Conservation (phyloP, 768 basidiomycete species). For the Amanita brunnescens region DNA sequence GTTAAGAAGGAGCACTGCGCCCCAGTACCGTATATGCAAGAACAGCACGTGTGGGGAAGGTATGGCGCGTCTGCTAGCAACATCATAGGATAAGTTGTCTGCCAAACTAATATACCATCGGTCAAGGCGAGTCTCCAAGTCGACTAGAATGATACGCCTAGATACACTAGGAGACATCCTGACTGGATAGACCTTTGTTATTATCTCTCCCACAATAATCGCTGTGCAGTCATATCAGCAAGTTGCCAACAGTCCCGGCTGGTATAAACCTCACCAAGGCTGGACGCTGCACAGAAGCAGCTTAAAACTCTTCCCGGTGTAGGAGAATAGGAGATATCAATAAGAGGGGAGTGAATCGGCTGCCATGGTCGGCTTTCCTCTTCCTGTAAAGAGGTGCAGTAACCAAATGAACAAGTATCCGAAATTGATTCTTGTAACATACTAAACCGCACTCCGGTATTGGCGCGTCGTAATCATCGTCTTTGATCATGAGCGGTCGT, state of each 20-base stretch:
- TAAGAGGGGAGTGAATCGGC: slow-evolving; percentile 29
- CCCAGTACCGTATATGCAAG: slow-evolving; percentile 71
- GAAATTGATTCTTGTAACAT: slow-evolving; percentile 7
- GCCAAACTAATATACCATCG: slow-evolving; percentile 70
- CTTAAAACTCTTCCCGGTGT: slow-evolving; percentile 41
- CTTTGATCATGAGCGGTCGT: slow-evolving; percentile 59
- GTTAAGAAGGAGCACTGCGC: slow-evolving; percentile 62
- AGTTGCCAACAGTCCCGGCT: neutral
- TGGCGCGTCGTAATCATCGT: slow-evolving; percentile 62
- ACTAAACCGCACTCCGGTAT: slow-evolving; percentile 51
- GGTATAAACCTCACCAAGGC: slow-evolving; percentile 39
- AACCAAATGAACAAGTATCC: neutral
- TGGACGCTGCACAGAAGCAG: slow-evolving; percentile 46
- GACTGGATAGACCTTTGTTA: slow-evolving; percentile 65
- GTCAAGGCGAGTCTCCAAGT: slow-evolving; percentile 59
- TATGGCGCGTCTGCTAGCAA: slow-evolving; percentile 38
- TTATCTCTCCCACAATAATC: slow-evolving; percentile 56
- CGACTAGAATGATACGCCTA: slow-evolving; percentile 39
- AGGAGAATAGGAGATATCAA: slow-evolving; percentile 35
- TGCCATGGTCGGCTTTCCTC: slow-evolving; percentile 53
- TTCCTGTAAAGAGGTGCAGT: slow-evolving; percentile 41
- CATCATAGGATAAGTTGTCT: slow-evolving; percentile 51
- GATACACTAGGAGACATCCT: slow-evolving; percentile 36
- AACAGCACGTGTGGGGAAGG: slow-evolving; percentile 61
- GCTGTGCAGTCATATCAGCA: slow-evolving; percentile 27